Base-by-base conservation (phyloP, 495 filamentous ascomycete genomes). In the Penicillium psychrofluorescens region DNA sequence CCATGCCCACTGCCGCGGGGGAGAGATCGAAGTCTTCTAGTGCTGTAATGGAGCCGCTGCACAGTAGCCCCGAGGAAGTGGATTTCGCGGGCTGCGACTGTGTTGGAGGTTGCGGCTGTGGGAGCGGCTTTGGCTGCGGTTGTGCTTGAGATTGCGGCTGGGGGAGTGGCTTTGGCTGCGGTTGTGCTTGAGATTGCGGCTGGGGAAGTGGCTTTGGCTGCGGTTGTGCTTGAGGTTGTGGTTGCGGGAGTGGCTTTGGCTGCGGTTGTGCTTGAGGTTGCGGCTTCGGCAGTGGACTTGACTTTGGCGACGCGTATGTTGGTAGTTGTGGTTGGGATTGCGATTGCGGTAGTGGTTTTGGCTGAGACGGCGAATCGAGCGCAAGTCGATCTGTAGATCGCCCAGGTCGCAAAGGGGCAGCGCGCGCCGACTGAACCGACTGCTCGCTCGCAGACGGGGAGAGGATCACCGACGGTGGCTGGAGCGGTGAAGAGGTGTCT, bases 11-110 rank as follows among this genome's bases (percentile, higher is more conserved):
- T 22, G 22, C 22, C 4, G 2, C 66, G 4, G 61, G 61, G 8
- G 63, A 64, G 3, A 66, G 67, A 27, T 70, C 67, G 54, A 64
- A 68, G 40, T 62, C 60, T 45, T 68, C 67, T 22, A 67, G 36
- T 7, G 62, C 60, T 12, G 57, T 50, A 6, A 35, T 13, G n/a
- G 40, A 37, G 4, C 47, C 44, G 14, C 33, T 43, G 40, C 37
- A 12, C 22, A 22, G 22, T 22, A 4, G 22, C 22, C 4, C 22
- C 2, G 22, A 2, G 22, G 22, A 6, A 3, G 22, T 6, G 6
- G 22, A 4, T 22, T 22, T 22, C 4, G 22, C 22, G 22, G 22
- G 16, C 40, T 51, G 49, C 34, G 36, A 35, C 28, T 50, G 50
- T 27, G 28, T 11, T 6, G 44, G 36, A 11, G 43, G 8, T 31